Percentiles rank a stretch among this genome's conserved stretches.
Conservation (phyloP, 805 yeast species). For the Yamadazyma ubonensis region DNA sequence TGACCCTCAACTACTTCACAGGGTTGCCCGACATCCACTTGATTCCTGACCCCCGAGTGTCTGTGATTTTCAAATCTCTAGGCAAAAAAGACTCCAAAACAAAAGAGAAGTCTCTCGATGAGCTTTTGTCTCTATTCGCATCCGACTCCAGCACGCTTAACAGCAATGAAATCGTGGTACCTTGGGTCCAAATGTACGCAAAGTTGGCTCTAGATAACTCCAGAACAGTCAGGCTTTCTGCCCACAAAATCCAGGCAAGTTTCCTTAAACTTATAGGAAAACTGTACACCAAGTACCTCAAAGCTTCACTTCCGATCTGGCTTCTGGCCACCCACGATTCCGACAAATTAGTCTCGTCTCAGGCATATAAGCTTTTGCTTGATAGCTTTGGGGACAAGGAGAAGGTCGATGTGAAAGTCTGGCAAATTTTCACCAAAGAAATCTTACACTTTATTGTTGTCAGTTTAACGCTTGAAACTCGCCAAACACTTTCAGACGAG, state of each 20-base stretch:
- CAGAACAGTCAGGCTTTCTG: conserved; percentile 54
- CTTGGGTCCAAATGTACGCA: conserved; percentile 82
- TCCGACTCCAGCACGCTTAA: conserved; percentile 18
- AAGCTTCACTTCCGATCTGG: conserved; percentile 72
- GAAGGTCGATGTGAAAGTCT: conserved; percentile 51
- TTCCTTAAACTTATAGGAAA: conserved; percentile 51
- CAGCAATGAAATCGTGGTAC: conserved; percentile 49
- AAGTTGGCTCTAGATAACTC: conserved; percentile 73
- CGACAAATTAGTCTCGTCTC: conserved; percentile 58
- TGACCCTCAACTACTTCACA: conserved; percentile 71
- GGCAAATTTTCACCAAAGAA: conserved; percentile 57
- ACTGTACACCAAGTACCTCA: conserved; percentile 60
- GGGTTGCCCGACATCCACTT: conserved; percentile 63
- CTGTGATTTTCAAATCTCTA: conserved; percentile 70
- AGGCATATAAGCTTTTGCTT: conserved; percentile 48
- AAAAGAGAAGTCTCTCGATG: conserved; percentile 72
- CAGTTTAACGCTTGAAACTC: conserved; percentile 54
- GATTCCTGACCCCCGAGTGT: conserved; percentile 45
- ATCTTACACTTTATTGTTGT: conserved; percentile 56
- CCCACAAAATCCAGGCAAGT: conserved; percentile 66
- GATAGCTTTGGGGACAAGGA: conserved; percentile 54
- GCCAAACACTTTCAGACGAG: conserved; percentile 70
- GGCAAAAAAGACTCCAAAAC: conserved; percentile 82
- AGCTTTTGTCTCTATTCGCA: conserved; percentile 39
- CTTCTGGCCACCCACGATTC: conserved; percentile 68